These are phyloP conservation scores for Thozetella sp. DNA, from an alignment of 495 filamentous ascomycete species.

Conservation along the genomic window DNA sequence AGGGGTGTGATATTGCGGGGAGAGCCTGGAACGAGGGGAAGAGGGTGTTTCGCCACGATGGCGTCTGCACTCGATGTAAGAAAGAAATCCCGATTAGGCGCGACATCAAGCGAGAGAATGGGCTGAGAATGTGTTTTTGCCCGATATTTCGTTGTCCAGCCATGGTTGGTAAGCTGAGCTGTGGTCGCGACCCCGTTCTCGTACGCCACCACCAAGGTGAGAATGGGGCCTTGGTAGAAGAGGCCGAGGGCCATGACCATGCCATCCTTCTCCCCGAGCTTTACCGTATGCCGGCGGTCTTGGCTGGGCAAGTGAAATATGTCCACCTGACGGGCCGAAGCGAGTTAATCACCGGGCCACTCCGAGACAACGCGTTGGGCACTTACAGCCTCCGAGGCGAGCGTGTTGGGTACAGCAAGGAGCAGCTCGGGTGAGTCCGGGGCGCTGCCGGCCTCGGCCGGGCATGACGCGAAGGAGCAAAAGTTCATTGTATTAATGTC, in stretches of 20 bases:
- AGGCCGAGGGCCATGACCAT: slow-evolving; percentile 90
- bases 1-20: not conserved
- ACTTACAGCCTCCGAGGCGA: slow-evolving; percentile 72
- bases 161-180: slow-evolving; percentile 32
- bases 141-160: slow-evolving; percentile 68
- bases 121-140: slow-evolving; percentile 78
- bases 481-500: slow-evolving; percentile 95
- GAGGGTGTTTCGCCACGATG: slow-evolving; percentile 49
- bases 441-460: slow-evolving; percentile 10
- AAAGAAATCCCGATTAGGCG: slow-evolving; percentile 60
- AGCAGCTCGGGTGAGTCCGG: slow-evolving; percentile 42
- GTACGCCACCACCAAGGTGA: slow-evolving; percentile 73
- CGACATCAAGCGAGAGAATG: slow-evolving; percentile 74
- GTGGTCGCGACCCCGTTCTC: slow-evolving; percentile 80
- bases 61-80: slow-evolving; percentile 84
- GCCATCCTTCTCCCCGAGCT: slow-evolving; percentile 64
- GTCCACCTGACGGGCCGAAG: slow-evolving; percentile 58
- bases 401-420: slow-evolving; percentile 75
- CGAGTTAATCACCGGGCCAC: not conserved
- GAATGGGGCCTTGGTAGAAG: slow-evolving; percentile 39
- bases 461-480: slow-evolving; percentile 79
- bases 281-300: slow-evolving; percentile 65
- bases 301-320: slow-evolving; percentile 84
- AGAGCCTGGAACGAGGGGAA: slow-evolving; percentile 37
- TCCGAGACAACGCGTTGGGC: not conserved